A percentile compares a stretch with the other conserved stretches of the same genome.
phyloP scores from a whole-genome alignment of 768 basidiomycete species.

The Russula foetens region DNA sequence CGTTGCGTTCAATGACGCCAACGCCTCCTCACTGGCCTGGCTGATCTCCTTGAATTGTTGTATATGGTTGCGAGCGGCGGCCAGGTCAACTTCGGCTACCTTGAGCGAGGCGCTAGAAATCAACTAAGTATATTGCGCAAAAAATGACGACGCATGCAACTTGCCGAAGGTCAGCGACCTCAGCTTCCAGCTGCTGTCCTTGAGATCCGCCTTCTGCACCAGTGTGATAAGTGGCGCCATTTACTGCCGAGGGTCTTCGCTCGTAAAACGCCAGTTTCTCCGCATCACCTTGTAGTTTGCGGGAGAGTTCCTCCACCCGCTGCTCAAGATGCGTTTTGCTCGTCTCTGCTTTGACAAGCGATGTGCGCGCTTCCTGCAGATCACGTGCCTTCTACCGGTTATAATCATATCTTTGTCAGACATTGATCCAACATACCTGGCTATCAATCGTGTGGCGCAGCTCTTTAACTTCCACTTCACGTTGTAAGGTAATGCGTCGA shows the following conservation, averaged over 20 bases:
- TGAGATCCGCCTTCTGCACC: constrained; percentile 43
- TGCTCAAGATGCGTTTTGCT: constrained; percentile 75
- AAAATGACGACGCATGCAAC: constrained; percentile 15
- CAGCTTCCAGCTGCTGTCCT: constrained; percentile 76
- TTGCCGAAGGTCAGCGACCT: constrained; percentile 80
- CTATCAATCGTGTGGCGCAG: constrained; percentile 66
- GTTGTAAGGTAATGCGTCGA: constrained; percentile 70
- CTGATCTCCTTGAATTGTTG: constrained; percentile 85
- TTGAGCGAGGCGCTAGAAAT: constrained; percentile 58
- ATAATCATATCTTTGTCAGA: background rate
- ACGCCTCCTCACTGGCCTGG: constrained; percentile 70
- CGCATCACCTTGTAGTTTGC: constrained; percentile 63
- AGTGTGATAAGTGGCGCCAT: constrained; percentile 27
- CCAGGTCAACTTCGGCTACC: constrained; percentile 68
- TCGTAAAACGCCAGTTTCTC: constrained; percentile 88
- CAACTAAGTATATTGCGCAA: background rate
- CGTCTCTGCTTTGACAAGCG: constrained; percentile 63
- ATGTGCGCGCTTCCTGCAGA: constrained; percentile 58
- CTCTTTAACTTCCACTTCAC: constrained; percentile 73
- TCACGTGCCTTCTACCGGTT: constrained; percentile 43
- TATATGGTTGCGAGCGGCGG: constrained; percentile 60
- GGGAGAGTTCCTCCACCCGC: constrained; percentile 51
- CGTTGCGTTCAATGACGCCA: constrained; percentile 58
- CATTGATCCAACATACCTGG: constrained; percentile 37
- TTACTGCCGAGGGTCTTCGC: constrained; percentile 38